These are phyloP conservation scores for Plasmopara halstedii DNA, from an alignment of 352 stramenopile species.

Conservation along the genomic window DNA sequence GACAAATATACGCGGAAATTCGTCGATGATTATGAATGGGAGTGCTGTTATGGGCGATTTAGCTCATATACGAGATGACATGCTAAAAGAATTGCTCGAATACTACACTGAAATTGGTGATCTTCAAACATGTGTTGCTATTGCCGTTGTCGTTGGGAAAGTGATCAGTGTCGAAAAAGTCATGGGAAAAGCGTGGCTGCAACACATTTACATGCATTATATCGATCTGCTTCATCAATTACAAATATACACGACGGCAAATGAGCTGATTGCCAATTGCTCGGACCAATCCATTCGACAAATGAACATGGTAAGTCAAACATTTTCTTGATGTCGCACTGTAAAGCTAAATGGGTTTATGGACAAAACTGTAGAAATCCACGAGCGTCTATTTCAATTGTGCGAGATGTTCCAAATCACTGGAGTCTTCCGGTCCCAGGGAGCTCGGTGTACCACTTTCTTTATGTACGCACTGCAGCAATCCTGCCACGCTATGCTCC, in stretches of 20 bases:
- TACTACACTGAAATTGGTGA: slow-evolving; percentile 84
- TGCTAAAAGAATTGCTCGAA: slow-evolving; percentile 83
- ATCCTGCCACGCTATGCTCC: slow-evolving; percentile 70
- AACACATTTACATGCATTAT: slow-evolving; percentile 89
- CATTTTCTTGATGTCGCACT: background rate
- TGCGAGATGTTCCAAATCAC: slow-evolving; percentile 61
- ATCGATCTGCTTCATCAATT: slow-evolving; percentile 84
- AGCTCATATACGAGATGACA: slow-evolving; percentile 52
- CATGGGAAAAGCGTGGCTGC: slow-evolving; percentile 80
- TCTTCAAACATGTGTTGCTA: slow-evolving; percentile 74
- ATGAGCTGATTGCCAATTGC: slow-evolving; percentile 80
- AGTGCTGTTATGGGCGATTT: slow-evolving; percentile 73
- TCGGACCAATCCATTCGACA: slow-evolving; percentile 82
- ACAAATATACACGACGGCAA: slow-evolving; percentile 82
- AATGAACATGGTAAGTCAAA: slow-evolving; percentile 78
- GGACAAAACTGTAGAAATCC: slow-evolving; percentile 48
- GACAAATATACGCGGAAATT: slow-evolving; percentile 25
- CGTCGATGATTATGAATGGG: slow-evolving; percentile 62
- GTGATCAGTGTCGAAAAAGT: slow-evolving; percentile 71
- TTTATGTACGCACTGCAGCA: slow-evolving; percentile 66
- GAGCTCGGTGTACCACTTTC: slow-evolving; percentile 23
- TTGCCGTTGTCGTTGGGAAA: slow-evolving; percentile 65
- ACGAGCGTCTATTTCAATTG: slow-evolving; percentile 86
- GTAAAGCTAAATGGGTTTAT: slow-evolving; percentile 6
- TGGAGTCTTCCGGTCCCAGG: slow-evolving; percentile 36